These are phyloP conservation scores for Brasenia schreberi DNA, from an alignment of 164 flowering plant species.

Conservation along the genomic window DNA sequence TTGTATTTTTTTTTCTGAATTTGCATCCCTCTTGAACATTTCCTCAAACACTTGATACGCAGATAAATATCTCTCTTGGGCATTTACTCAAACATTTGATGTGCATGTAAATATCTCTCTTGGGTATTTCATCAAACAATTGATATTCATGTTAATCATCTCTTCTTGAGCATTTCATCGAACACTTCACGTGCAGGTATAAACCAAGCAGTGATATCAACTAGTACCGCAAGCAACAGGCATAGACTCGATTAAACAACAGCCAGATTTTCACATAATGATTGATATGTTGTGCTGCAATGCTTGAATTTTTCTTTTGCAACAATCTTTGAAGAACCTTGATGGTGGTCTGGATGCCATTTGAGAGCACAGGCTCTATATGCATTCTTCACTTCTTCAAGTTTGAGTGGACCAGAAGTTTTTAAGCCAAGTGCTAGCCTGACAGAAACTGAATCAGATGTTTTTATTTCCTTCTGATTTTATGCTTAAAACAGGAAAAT, in stretches of 20 bases:
- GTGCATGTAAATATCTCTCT: too few species aligned
- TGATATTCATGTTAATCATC: too few species aligned
- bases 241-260: not conserved
- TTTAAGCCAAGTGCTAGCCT: slow-evolving; percentile 68
- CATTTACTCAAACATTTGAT: too few species aligned
- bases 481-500: too few species aligned
- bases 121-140: too few species aligned
- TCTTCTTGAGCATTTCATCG: too few species aligned
- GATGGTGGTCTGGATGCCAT: slow-evolving; percentile 98
- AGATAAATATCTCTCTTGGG: too few species aligned
- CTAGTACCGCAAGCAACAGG: not conserved
- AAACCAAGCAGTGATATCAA: too few species aligned
- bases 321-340: slow-evolving; percentile 63
- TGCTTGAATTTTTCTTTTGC: slow-evolving; percentile 91
- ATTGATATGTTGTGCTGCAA: slow-evolving; percentile 75
- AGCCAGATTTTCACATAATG: slow-evolving; percentile 56
- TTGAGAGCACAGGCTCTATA: slow-evolving; percentile 84
- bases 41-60: too few species aligned
- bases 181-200: too few species aligned
- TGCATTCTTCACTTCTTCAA: slow-evolving; percentile 84
- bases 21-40: too few species aligned
- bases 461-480: not conserved
- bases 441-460: slow-evolving; percentile 29
- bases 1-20: too few species aligned
- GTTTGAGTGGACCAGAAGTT: slow-evolving; percentile 63